phyloP scores from a whole-genome alignment of 306 rosid species.

The Senna siamea region DNA sequence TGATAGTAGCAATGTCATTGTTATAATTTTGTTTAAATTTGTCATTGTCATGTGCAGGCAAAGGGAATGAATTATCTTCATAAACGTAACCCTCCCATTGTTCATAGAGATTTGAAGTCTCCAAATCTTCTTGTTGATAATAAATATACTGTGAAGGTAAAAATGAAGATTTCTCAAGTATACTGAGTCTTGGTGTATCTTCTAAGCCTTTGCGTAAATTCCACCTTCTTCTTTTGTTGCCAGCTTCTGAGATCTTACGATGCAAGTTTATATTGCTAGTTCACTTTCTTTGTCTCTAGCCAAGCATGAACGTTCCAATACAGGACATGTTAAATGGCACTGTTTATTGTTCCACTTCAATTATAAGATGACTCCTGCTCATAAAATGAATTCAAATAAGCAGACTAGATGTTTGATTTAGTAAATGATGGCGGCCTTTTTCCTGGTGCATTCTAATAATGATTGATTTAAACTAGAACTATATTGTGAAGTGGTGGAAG shows the following conservation, averaged over 20 bases:
- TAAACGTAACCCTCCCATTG: constrained; percentile 82
- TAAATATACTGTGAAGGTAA: constrained; percentile 83
- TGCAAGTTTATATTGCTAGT: neutral
- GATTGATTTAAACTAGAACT: neutral
- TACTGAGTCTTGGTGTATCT: neutral
- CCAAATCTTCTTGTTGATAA: constrained; percentile 92
- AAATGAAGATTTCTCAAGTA: constrained; percentile 14
- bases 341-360: neutral
- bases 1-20: constrained; percentile 4
- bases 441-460: neutral
- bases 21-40: constrained; percentile 28
- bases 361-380: neutral
- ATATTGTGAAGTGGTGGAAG: neutral
- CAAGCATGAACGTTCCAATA: neutral
- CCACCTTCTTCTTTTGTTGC: constrained; percentile 16
- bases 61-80: constrained; percentile 96
- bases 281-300: neutral
- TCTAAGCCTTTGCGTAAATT: constrained; percentile 12
- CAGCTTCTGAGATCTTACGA: constrained; percentile 9
- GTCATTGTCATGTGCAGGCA: constrained; percentile 59
- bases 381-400: constrained; percentile 7
- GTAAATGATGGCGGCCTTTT: neutral
- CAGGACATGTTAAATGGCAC: neutral
- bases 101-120: constrained; percentile 89
- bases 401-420: constrained; percentile 1